Conservation (phyloP, 495 filamentous ascomycete species). For the Penicillium atrosanguineum region DNA sequence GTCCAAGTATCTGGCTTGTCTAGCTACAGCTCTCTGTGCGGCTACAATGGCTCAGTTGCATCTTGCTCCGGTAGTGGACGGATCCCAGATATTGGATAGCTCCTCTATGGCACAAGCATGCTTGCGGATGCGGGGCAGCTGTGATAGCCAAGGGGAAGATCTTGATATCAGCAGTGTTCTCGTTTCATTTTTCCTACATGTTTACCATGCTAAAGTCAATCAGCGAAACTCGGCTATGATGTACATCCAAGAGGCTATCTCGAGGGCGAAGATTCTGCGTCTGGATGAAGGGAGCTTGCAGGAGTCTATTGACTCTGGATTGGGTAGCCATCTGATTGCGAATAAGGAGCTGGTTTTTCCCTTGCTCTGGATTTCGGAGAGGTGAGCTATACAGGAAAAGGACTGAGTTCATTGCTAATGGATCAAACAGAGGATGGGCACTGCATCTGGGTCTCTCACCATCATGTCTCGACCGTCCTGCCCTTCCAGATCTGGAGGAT, state of each 20-base stretch:
- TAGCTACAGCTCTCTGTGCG: slow-evolving; percentile 28
- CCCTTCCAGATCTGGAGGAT: slow-evolving; percentile 3
- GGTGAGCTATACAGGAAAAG: slow-evolving; percentile 9
- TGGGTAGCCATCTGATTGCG: slow-evolving; percentile 13
- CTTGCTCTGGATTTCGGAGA: slow-evolving; percentile 33
- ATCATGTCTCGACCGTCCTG: slow-evolving; percentile 20
- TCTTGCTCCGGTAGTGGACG: slow-evolving; percentile 16
- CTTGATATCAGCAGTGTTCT: slow-evolving; percentile 20
- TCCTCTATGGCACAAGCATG: slow-evolving; percentile 22
- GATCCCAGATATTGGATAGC: slow-evolving; percentile 11
- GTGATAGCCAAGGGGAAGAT: slow-evolving; percentile 6
- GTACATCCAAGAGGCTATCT: slow-evolving; percentile 33
- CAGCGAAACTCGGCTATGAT: slow-evolving; percentile 29
- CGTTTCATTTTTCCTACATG: slow-evolving; percentile 35
- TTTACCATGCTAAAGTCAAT: slow-evolving; percentile 35
- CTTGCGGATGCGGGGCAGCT: slow-evolving; percentile 18
- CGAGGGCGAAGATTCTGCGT: slow-evolving; percentile 20
- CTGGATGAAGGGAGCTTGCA: slow-evolving; percentile 12
- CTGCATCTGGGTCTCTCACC: slow-evolving; percentile 31
- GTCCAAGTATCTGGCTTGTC: slow-evolving; percentile 13
- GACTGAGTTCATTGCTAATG: not conserved
- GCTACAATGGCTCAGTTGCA: slow-evolving; percentile 36
- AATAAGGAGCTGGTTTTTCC: slow-evolving; percentile 28
- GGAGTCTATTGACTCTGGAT: too few relatives aligned
- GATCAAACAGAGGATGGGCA: slow-evolving; percentile 23